Conservation (phyloP, 1,284 basidiomycete genomes). For the Apiotrichum montevideense region DNA sequence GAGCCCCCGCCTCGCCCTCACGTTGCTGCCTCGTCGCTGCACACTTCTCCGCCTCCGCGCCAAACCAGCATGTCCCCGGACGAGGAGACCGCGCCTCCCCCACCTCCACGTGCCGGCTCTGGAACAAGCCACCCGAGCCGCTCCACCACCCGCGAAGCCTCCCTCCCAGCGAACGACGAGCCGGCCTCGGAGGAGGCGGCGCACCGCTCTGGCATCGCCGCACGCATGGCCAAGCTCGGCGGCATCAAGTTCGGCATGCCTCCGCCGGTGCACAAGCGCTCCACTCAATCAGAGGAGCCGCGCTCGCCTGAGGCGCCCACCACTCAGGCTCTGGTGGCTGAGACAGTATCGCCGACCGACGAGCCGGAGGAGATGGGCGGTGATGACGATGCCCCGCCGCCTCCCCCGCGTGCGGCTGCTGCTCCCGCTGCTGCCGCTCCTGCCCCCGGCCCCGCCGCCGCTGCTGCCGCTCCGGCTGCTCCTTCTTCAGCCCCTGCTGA, state of each 20-base stretch:
- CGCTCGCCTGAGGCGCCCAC: not conserved
- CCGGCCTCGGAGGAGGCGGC: slow-evolving; percentile 56
- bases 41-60: not conserved
- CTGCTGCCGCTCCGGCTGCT: not conserved
- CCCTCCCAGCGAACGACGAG: not conserved
- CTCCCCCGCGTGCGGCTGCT: not conserved
- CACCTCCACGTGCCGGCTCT: not conserved
- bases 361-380: slow-evolving; percentile 6
- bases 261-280: slow-evolving; percentile 30
- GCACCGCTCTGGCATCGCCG: slow-evolving; percentile 72
- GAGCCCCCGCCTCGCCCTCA: slow-evolving; percentile 11
- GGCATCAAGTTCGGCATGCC: slow-evolving; percentile 69
- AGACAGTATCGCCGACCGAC: slow-evolving; percentile 2
- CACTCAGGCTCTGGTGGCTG: not conserved
- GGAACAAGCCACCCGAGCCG: not conserved
- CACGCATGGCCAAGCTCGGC: slow-evolving; percentile 80
- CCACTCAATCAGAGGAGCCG: slow-evolving; percentile 5
- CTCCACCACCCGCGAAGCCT: too few relatives aligned
- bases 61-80: not conserved
- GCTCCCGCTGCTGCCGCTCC: not conserved
- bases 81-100: not conserved
- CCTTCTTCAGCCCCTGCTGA: not conserved
- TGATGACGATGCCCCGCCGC: slow-evolving; percentile 1
- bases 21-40: not conserved
- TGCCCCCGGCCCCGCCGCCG: not conserved